These are phyloP conservation scores for Delitschia confertaspora DNA, from an alignment of 495 filamentous ascomycete species.

Conservation along the genomic window DNA sequence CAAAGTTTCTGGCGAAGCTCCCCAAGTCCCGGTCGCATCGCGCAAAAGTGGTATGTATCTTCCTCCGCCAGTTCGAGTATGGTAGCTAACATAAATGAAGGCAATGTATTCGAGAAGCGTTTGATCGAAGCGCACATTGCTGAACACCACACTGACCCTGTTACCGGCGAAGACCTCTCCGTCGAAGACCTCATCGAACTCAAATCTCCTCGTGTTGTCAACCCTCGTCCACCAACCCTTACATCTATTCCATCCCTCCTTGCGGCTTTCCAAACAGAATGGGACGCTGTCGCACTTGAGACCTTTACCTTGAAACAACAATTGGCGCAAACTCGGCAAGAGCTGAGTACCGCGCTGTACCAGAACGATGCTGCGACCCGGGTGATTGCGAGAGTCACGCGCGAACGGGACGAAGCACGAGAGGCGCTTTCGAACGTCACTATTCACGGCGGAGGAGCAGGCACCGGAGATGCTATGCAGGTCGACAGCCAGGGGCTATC, in stretches of 20 bases:
- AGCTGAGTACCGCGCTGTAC: slow-evolving; percentile 86
- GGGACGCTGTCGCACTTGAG: slow-evolving; percentile 89
- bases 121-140: slow-evolving; percentile 90
- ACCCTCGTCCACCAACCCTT: slow-evolving; percentile 84
- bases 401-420: slow-evolving; percentile 84
- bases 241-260: slow-evolving; percentile 96
- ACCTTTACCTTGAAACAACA: slow-evolving; percentile 83
- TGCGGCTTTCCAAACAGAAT: slow-evolving; percentile 95
- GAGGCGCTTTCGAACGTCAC: slow-evolving; percentile 84
- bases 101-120: slow-evolving; percentile 87
- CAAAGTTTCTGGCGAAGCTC: slow-evolving; percentile 92
- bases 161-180: slow-evolving; percentile 81
- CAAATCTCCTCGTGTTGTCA: slow-evolving; percentile 70
- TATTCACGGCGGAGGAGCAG: slow-evolving; percentile 39
- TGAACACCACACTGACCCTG: slow-evolving; percentile 88
- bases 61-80: slow-evolving; percentile 1
- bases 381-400: slow-evolving; percentile 81
- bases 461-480: slow-evolving; percentile 78
- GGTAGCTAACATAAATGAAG: slow-evolving; percentile 36
- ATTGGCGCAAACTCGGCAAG: slow-evolving; percentile 79
- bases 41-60: slow-evolving; percentile 71
- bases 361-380: slow-evolving; percentile 91
- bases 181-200: slow-evolving; percentile 79
- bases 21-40: slow-evolving; percentile 88
- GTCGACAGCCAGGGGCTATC: slow-evolving; percentile 69